phyloP scores from a whole-genome alignment of 2,329 filamentous ascomycete genomes.

The Sporothrix euskadiensis region DNA sequence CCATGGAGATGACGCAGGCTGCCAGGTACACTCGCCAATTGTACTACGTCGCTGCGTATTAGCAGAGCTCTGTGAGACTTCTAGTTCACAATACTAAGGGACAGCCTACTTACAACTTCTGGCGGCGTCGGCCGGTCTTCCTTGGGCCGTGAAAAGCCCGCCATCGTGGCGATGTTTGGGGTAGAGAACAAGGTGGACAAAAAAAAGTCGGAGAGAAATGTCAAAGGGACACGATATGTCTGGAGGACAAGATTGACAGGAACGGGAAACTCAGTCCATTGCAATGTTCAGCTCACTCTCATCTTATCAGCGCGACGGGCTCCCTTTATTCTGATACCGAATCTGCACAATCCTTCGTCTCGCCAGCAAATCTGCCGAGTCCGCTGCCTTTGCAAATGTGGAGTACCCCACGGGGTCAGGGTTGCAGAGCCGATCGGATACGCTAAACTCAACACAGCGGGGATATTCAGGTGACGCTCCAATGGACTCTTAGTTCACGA shows the following conservation, averaged over 20 bases:
- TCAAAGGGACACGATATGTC: neutral
- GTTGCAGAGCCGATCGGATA: neutral
- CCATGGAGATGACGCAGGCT: neutral
- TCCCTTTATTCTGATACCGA: neutral
- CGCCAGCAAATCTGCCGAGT: neutral
- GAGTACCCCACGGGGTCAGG: neutral
- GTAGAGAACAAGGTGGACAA: neutral
- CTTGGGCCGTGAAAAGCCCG: neutral
- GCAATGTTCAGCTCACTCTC: slow-evolving; percentile 28
- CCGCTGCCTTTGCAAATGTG: too few species aligned
- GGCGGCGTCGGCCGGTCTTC: neutral
- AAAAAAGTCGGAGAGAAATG: neutral
- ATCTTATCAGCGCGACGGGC: neutral
- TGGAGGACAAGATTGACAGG: neutral
- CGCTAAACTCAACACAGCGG: neutral
- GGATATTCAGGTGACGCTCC: neutral
- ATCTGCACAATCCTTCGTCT: neutral
- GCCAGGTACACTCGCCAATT: neutral
- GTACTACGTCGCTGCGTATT: neutral
- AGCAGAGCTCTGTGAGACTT: neutral
- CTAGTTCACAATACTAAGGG: neutral
- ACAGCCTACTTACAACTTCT: neutral
- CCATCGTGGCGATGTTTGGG: neutral
- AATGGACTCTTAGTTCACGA: too few species aligned
- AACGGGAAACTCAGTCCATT: neutral